Percentiles rank a stretch among this genome's conserved stretches.
Evolutionary conservation across 345 rosid genomes (phyloP).

Genomic region (Bruguiera sexangula): DNA sequence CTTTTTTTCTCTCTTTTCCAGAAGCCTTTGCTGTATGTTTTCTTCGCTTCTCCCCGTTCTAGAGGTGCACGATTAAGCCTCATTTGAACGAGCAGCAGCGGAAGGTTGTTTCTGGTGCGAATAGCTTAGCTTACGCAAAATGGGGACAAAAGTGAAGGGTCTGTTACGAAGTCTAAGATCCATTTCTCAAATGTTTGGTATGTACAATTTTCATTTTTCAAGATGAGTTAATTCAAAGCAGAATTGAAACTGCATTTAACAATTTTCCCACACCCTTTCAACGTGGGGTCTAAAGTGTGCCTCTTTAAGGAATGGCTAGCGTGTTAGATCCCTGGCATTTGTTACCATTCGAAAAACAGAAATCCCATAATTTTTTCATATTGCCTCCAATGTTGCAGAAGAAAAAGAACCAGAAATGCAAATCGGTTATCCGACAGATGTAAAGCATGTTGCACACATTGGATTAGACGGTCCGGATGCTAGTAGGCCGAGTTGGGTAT

Average conservation of each 20-base stretch:
- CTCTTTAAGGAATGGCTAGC: neutral
- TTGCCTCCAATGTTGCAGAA: constrained; percentile 27
- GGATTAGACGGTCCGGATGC: constrained; percentile 64
- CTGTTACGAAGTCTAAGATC: constrained; percentile 52
- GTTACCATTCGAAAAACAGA: no score
- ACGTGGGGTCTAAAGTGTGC: neutral
- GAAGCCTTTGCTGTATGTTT: neutral
- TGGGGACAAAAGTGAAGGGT: constrained; percentile 47
- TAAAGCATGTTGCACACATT: constrained; percentile 76
- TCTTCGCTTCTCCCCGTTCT: neutral
- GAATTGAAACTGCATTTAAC: neutral
- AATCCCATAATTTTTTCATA: neutral
- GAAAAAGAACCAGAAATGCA: constrained; percentile 56
- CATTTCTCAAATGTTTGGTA: constrained; percentile 54
- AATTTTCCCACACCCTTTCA: neutral
- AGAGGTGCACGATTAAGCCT: neutral
- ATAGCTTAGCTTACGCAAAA: constrained; percentile 1
- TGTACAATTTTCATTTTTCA: neutral
- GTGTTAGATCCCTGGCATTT: no score
- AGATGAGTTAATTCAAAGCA: no score
- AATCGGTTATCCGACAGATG: constrained; percentile 77
- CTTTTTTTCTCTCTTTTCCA: no score
- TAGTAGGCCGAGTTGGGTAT: constrained; percentile 63
- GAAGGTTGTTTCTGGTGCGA: neutral
- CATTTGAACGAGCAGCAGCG: neutral